A percentile compares a stretch with the other conserved stretches of the same genome.
Evolutionary conservation across 306 rosid genomes (phyloP).

Genomic region (Cicer chorassanicum): DNA sequence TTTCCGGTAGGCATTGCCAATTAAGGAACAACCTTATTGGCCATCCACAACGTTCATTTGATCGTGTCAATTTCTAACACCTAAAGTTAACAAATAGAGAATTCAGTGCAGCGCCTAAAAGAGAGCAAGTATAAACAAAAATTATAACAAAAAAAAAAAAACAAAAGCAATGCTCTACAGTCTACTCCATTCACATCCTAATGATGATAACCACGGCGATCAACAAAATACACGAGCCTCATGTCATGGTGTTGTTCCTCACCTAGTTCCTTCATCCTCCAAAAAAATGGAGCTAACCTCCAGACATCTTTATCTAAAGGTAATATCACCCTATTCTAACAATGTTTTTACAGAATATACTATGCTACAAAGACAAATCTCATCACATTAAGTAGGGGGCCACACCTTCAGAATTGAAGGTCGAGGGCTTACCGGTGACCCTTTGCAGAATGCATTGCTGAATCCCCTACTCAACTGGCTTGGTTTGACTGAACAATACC

Average conservation of each 20-base stretch:
- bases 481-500: conserved; percentile 58
- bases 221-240: conserved; percentile 53
- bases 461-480: conserved; percentile 57
- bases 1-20: background rate
- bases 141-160: conserved; percentile 23
- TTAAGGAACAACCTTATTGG: conserved; percentile 12
- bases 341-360: conserved; percentile 21
- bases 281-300: conserved; percentile 42
- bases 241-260: conserved; percentile 20
- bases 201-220: conserved; percentile 42
- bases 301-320: conserved; percentile 19
- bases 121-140: conserved; percentile 5
- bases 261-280: background rate
- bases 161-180: conserved; percentile 1
- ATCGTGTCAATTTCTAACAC: conserved; percentile 3
- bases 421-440: conserved; percentile 24
- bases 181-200: conserved; percentile 56
- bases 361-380: conserved; percentile 31
- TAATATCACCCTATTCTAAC: conserved; percentile 39
- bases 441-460: conserved; percentile 33
- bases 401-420: conserved; percentile 37
- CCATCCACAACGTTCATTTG: background rate
- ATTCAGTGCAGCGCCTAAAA: background rate
- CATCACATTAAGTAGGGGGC: background rate
- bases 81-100: background rate